Evolutionary conservation across 306 rosid genomes (phyloP).

Genomic region (Hylodesmum podocarpum): DNA sequence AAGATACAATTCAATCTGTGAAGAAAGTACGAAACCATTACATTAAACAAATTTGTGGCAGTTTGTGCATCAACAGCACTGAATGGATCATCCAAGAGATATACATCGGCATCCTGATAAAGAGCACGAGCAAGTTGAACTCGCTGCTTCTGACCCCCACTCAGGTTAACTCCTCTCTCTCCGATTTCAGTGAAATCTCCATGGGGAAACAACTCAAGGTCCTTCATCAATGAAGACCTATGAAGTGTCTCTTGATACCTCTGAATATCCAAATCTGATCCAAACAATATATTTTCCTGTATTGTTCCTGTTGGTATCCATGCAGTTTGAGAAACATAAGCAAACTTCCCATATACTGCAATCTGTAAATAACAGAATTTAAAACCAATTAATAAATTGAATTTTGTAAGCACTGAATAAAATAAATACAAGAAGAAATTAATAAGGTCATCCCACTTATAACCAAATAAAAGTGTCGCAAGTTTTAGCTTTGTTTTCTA

Average conservation of each 20-base stretch:
- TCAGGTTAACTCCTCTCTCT: constrained; percentile 56
- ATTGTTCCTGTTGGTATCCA: constrained; percentile 61
- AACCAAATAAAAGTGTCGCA: not conserved
- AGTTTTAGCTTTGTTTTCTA: not conserved
- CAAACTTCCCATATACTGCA: constrained; percentile 42
- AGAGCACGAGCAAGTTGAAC: constrained; percentile 87
- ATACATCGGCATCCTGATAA: constrained; percentile 61
- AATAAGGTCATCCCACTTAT: not conserved
- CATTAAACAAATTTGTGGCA: constrained; percentile 46
- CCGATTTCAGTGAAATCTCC: constrained; percentile 53
- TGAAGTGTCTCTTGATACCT: constrained; percentile 46
- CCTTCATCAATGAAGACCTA: constrained; percentile 47
- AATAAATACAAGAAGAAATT: not conserved
- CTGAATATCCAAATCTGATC: constrained; percentile 41
- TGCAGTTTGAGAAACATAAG: constrained; percentile 58
- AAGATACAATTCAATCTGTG: not conserved
- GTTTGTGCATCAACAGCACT: constrained; percentile 64
- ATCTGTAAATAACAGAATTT: constrained; percentile 29
- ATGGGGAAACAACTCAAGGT: constrained; percentile 54
- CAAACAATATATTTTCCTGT: constrained; percentile 51
- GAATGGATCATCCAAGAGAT: constrained; percentile 66
- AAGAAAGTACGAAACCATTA: constrained; percentile 8
- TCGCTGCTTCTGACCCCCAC: constrained; percentile 85
- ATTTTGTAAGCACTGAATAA: not conserved
- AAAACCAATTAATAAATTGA: not conserved